A percentile compares a stretch with the other conserved stretches of the same genome.
Evolutionary conservation across 495 filamentous ascomycete species (phyloP).

Genomic region (Penicillium lividum): DNA sequence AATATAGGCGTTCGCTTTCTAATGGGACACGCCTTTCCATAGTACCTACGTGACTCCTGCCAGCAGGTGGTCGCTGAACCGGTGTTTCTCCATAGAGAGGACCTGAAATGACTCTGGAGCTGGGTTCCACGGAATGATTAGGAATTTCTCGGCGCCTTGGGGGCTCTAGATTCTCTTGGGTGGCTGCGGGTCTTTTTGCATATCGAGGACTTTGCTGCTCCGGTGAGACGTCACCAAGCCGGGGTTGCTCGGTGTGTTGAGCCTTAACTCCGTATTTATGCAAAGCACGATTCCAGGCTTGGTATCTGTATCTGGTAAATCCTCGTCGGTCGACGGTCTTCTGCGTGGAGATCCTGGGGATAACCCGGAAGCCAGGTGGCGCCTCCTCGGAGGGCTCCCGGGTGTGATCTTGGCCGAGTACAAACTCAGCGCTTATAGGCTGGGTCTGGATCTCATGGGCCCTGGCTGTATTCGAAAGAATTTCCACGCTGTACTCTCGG

Average conservation of each 20-base stretch:
- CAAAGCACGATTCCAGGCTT: constrained; percentile 50
- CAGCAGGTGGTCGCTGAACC: constrained; percentile 12
- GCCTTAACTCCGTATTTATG: constrained; percentile 39
- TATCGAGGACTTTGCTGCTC: constrained; percentile 27
- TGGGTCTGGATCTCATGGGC: constrained; percentile 37
- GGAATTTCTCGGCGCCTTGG: constrained; percentile 15
- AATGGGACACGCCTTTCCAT: constrained; percentile 15
- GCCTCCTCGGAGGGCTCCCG: constrained; percentile 40
- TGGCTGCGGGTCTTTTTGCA: constrained; percentile 19
- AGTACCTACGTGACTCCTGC: constrained; percentile 17
- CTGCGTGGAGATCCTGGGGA: constrained; percentile 29
- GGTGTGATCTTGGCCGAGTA: constrained; percentile 18
- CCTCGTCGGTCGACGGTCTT: constrained; percentile 44
- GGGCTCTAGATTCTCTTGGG: constrained; percentile 21
- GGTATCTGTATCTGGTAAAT: constrained; percentile 51
- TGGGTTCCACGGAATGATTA: constrained; percentile 12
- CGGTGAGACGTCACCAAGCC: constrained; percentile 6
- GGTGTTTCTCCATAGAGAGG: constrained; percentile 17
- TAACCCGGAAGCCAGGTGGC: constrained; percentile 38
- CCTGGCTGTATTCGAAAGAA: constrained; percentile 39
- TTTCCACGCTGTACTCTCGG: constrained; percentile 40
- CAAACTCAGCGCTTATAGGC: constrained; percentile 25
- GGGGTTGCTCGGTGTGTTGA: constrained; percentile 19
- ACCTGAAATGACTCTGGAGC: constrained; percentile 21
- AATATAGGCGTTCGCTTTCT: constrained; percentile 13